Conservation (phyloP, 768 basidiomycete species). For the Phylloporus sp. region DNA sequence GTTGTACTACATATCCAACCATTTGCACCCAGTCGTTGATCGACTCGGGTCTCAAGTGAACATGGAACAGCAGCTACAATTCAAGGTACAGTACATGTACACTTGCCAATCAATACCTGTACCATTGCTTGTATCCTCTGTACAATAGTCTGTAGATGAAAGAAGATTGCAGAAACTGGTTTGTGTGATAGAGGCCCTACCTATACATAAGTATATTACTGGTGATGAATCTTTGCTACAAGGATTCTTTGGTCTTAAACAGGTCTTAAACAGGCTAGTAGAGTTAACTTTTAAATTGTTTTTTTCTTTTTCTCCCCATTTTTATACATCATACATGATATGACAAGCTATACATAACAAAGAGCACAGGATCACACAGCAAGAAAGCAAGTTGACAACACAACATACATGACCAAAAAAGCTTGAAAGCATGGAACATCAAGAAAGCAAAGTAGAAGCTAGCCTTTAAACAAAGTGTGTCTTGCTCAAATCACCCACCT, state of each 20-base stretch:
- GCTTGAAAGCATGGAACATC: background rate
- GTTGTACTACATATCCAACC: constrained; percentile 14
- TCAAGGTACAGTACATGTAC: constrained; percentile 15
- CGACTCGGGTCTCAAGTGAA: background rate
- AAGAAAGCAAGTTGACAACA: constrained; percentile 19
- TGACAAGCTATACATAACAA: background rate
- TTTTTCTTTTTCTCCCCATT: background rate
- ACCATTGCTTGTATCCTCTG: constrained; percentile 20
- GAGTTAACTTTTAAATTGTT: constrained; percentile 8
- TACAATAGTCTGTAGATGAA: constrained; percentile 23
- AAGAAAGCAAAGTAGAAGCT: background rate
- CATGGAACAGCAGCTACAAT: constrained; percentile 11
- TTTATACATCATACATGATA: constrained; percentile 16
- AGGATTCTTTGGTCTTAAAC: background rate
- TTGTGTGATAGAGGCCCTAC: background rate
- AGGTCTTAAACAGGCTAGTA: background rate
- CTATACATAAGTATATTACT: background rate
- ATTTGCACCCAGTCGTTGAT: constrained; percentile 11
- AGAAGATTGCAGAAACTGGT: background rate
- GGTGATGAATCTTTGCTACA: background rate
- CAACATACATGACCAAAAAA: constrained; percentile 6
- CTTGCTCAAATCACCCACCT: constrained; percentile 26
- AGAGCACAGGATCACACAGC: constrained; percentile 5
- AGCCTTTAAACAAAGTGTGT: constrained; percentile 15
- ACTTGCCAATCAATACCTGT: constrained; percentile 13